Evolutionary conservation across 371 early-diverging fungal species (phyloP).

Genomic region (Lichtheimia hyalospora): DNA sequence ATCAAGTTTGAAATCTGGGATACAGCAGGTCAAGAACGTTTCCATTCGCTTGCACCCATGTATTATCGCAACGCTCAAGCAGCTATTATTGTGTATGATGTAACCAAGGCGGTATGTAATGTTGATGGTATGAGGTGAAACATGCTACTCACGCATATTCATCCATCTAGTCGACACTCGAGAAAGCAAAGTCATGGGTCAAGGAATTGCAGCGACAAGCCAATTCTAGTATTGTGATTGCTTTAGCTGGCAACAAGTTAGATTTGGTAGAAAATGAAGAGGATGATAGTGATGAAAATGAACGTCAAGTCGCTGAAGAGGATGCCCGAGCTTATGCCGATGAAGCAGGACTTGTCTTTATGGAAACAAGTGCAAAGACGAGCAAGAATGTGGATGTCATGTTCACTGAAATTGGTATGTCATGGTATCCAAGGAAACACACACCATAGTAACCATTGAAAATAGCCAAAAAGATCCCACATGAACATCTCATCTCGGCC

Average conservation of each 20-base stretch:
- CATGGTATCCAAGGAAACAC: background rate
- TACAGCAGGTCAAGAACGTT: slow-evolving; percentile 92
- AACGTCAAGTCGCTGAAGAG: slow-evolving; percentile 62
- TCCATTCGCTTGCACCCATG: slow-evolving; percentile 96
- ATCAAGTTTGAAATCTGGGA: slow-evolving; percentile 93
- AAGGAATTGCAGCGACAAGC: slow-evolving; percentile 96
- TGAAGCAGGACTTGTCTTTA: slow-evolving; percentile 78
- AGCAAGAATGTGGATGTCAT: slow-evolving; percentile 80
- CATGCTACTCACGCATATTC: no score
- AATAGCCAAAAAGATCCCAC: slow-evolving; percentile 20
- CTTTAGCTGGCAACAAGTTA: slow-evolving; percentile 95
- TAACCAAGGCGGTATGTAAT: slow-evolving; percentile 77
- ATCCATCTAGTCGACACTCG: slow-evolving; percentile 79
- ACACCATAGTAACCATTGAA: background rate
- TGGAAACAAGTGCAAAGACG: slow-evolving; percentile 88
- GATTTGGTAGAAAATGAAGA: slow-evolving; percentile 68
- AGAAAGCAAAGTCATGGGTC: slow-evolving; percentile 98
- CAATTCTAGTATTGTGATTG: slow-evolving; percentile 94
- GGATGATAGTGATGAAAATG: slow-evolving; percentile 25
- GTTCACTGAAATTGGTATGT: slow-evolving; percentile 58
- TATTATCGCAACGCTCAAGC: slow-evolving; percentile 98
- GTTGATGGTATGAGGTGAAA: no score
- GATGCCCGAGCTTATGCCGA: slow-evolving; percentile 87
- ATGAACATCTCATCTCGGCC: slow-evolving; percentile 10
- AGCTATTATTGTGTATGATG: slow-evolving; percentile 96